Evolutionary conservation across 139 green algal species (phyloP).

Genomic region (Medakamo hakoo): DNA sequence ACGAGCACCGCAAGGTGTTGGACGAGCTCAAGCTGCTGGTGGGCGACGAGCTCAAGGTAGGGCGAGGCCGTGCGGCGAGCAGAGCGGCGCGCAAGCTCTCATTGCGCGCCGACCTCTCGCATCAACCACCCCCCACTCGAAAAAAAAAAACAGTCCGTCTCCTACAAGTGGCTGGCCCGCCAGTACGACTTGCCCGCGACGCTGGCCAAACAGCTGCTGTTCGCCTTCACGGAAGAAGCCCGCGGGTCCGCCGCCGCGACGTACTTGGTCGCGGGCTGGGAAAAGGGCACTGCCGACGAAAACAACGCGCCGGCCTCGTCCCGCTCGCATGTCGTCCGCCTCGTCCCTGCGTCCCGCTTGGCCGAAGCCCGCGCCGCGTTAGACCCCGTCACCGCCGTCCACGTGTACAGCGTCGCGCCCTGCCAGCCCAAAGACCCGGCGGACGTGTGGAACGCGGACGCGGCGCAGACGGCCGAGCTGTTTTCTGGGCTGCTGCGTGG

Average conservation of each 20-base stretch:
- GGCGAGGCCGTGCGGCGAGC: neutral
- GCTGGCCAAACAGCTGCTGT: neutral
- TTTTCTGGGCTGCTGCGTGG: neutral
- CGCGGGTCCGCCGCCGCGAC: neutral
- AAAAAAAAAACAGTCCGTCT: neutral
- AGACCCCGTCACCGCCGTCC: neutral
- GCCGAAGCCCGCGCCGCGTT: neutral
- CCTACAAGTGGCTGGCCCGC: neutral
- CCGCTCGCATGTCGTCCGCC: neutral
- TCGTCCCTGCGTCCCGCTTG: neutral
- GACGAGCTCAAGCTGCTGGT: neutral
- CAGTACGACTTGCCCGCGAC: neutral
- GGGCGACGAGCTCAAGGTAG: neutral
- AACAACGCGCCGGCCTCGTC: too few species aligned
- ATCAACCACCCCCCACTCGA: too few species aligned
- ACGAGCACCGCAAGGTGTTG: too few species aligned
- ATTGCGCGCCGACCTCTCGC: neutral
- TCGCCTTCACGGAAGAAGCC: neutral
- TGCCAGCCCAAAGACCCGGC: neutral
- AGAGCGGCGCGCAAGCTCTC: neutral
- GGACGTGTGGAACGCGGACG: neutral
- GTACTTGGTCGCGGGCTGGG: neutral
- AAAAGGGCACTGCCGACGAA: too few species aligned
- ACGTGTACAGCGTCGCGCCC: neutral
- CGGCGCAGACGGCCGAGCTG: neutral